Base-by-base conservation (phyloP, 305 asterid species). In the Solanum hybrid region DNA sequence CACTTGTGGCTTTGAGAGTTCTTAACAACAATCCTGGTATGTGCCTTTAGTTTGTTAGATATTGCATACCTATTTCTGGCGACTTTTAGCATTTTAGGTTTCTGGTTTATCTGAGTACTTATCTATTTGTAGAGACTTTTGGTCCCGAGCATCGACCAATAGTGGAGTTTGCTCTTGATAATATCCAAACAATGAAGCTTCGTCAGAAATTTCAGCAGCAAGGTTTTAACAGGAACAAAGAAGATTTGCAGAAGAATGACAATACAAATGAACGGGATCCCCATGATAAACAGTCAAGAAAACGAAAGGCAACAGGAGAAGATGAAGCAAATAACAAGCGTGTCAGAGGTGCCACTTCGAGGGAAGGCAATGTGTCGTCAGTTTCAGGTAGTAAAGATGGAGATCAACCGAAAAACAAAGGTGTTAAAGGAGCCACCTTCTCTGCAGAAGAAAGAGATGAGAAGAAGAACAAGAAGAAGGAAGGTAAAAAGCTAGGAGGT, bases 1-100 rank as follows among this genome's bases (percentile, higher is more conserved):
- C 99, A 75, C 98, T 97, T 64, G 99, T 97, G 89, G 99, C 99
- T 91, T 92, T 97, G 87, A 94, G 99, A 94, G 99, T 97, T 92
- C 98, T 97, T 34, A 97, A 97, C 88, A 97, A 97, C 86, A 97
- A 95, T 93, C 99, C 99, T 42, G 98, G 99, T 97, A 87, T 75
- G 91, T 79, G 42, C 89, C 67, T 77, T 73, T 74, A 22, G 77
- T 87, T 73, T 64, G 29, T 61, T 74, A 76, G 82, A 71, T 76
- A 73, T 46, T 20, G 46, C 76, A 36, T 83, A 28, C 39, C 34
- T 91, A 35, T 87, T 89, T 40, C 39, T 86, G 46, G 87, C 35
- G 67, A 83, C 29, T 57, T 22, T 11, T 67, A 64, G 33, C 74
- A 77, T 88, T 51, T 40, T 67, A 90, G 80, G 35, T 73, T 51